phyloP scores from a whole-genome alignment of 805 yeast species.

The Limtongozyma cylindracea region DNA sequence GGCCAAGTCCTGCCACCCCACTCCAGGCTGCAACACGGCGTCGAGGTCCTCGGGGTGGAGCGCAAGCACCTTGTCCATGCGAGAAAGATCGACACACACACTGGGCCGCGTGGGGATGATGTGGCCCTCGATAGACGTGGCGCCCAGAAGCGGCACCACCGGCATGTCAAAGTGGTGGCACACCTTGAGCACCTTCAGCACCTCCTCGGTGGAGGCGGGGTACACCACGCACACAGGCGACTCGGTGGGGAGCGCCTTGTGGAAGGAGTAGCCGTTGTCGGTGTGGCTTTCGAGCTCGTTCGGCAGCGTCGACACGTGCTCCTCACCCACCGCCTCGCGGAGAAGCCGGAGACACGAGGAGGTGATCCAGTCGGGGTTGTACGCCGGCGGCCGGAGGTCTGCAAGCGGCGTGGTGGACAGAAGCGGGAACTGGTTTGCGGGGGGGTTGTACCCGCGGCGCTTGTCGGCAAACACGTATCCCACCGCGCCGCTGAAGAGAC shows the following conservation, averaged over 20 bases:
- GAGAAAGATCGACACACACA: conserved; percentile 35
- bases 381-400: conserved; percentile 2
- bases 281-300: too few relatives aligned
- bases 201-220: conserved; percentile 44
- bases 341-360: too few relatives aligned
- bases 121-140: conserved; percentile 69
- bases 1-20: conserved; percentile 60
- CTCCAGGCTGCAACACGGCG: conserved; percentile 58
- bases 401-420: conserved; percentile 1
- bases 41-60: conserved; percentile 52
- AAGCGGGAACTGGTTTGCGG: too few relatives aligned
- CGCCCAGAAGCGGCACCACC: conserved; percentile 56
- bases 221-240: conserved; percentile 33
- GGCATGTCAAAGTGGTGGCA: conserved; percentile 39
- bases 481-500: too few relatives aligned
- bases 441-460: too few relatives aligned
- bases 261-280: too few relatives aligned
- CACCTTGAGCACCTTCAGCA: conserved; percentile 32
- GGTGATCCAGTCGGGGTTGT: too few relatives aligned
- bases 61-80: conserved; percentile 32
- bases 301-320: too few relatives aligned
- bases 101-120: conserved; percentile 49
- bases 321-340: too few relatives aligned
- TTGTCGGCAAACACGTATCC: too few relatives aligned
- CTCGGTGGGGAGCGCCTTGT: too few relatives aligned